A percentile compares a stretch with the other conserved stretches of the same genome.
Conservation (phyloP, 1,139 yeast species). For the Kodamaea plutei region DNA sequence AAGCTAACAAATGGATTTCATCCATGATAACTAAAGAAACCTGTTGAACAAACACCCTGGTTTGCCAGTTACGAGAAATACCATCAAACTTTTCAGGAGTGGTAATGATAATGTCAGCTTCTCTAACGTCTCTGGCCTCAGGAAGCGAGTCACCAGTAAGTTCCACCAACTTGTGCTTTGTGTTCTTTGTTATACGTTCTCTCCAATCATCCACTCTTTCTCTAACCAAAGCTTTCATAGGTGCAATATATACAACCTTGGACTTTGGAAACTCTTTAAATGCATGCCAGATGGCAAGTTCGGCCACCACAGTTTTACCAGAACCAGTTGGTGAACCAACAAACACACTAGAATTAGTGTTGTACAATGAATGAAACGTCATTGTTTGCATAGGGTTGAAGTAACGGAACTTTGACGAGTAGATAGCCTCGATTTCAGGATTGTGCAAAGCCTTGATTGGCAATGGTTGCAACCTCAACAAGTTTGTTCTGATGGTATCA, state of each 20-base stretch:
- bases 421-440: constrained; percentile 62
- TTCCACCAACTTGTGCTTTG: constrained; percentile 75
- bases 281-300: constrained; percentile 95
- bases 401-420: constrained; percentile 63
- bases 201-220: constrained; percentile 98
- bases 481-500: constrained; percentile 78
- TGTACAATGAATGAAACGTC: constrained; percentile 87
- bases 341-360: constrained; percentile 73
- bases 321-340: constrained; percentile 99
- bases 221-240: constrained; percentile 96
- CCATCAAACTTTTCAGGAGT: constrained; percentile 99
- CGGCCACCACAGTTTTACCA: constrained; percentile 97
- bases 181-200: constrained; percentile 56
- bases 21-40: constrained; percentile 95
- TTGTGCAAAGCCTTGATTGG: constrained; percentile 80
- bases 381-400: constrained; percentile 99
- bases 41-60: constrained; percentile 86
- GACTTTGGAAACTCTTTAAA: constrained; percentile 74
- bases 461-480: constrained; percentile 77
- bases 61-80: constrained; percentile 97
- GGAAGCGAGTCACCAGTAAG: constrained; percentile 96
- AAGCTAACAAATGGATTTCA: constrained; percentile 93
- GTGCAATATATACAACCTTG: constrained; percentile 92
- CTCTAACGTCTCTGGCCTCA: constrained; percentile 77
- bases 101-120: constrained; percentile 88